phyloP scores from a whole-genome alignment of 768 basidiomycete genomes.

The Psilocybe azurescens region DNA sequence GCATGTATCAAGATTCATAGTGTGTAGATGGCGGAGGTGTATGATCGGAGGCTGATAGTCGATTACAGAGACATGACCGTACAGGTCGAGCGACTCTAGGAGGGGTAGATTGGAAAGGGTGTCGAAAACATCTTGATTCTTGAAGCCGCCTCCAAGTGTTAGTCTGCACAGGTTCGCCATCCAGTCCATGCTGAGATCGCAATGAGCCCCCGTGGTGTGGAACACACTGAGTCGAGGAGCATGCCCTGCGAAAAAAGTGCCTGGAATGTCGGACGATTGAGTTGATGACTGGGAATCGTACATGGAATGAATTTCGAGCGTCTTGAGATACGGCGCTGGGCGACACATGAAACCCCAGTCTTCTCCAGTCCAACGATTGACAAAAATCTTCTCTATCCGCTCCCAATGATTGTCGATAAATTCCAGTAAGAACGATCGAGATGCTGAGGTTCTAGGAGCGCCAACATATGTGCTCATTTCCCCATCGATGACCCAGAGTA shows the following conservation, averaged over 20 bases:
- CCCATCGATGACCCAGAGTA: background rate
- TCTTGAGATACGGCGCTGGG: background rate
- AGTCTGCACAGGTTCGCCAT: background rate
- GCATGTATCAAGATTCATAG: background rate
- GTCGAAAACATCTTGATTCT: background rate
- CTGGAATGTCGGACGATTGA: background rate
- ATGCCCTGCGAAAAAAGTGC: background rate
- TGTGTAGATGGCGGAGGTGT: background rate
- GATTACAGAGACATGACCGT: background rate
- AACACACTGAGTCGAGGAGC: background rate
- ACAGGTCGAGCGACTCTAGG: background rate
- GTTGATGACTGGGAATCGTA: background rate
- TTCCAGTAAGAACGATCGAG: background rate
- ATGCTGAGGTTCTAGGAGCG: background rate
- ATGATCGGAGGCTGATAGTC: background rate
- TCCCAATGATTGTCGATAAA: background rate
- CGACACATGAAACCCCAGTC: background rate
- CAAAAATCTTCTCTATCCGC: background rate
- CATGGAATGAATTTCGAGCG: background rate
- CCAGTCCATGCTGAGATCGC: background rate
- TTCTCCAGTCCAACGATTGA: background rate
- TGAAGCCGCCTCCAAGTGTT: background rate
- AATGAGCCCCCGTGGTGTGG: background rate
- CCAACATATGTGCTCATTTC: background rate
- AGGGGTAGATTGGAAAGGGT: background rate